Evolutionary conservation across 2,329 filamentous ascomycete species (phyloP).

Genomic region (Chrysoporthe deuterocubensis): DNA sequence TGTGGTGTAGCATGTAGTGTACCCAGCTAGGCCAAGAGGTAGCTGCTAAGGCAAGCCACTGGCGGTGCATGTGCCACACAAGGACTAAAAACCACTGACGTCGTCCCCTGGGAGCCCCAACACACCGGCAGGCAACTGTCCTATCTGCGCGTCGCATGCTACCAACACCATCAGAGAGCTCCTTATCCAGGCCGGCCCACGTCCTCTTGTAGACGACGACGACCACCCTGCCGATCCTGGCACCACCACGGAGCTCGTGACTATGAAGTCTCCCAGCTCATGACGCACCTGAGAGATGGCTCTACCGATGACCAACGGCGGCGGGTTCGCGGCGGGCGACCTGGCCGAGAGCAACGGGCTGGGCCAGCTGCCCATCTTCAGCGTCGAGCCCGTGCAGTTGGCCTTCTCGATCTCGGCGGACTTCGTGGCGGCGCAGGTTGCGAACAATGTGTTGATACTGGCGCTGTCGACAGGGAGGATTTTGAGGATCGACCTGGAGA

Average conservation of each 20-base stretch:
- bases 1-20: neutral
- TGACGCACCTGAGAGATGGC: slow-evolving; percentile 56
- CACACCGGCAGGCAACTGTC: slow-evolving; percentile 3
- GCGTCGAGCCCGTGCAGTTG: slow-evolving; percentile 88
- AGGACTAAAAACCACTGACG: slow-evolving; percentile 22
- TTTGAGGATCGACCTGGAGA: slow-evolving; percentile 90
- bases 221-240: neutral
- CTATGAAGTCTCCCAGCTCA: slow-evolving; percentile 27
- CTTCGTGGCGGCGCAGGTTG: slow-evolving; percentile 94
- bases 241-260: slow-evolving; percentile 11
- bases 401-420: slow-evolving; percentile 94
- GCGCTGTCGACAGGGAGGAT: slow-evolving; percentile 92
- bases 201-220: neutral
- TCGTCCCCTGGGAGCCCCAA: slow-evolving; percentile 13
- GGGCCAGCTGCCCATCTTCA: slow-evolving; percentile 82
- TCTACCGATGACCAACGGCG: slow-evolving; percentile 70
- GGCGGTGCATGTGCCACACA: neutral
- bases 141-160: neutral
- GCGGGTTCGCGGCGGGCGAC: slow-evolving; percentile 63
- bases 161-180: slow-evolving; percentile 9
- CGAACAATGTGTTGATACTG: slow-evolving; percentile 93
- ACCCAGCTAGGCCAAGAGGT: neutral
- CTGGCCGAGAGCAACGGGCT: slow-evolving; percentile 55
- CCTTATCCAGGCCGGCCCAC: neutral
- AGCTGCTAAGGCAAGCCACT: slow-evolving; percentile 8